Base-by-base conservation (phyloP, 2,329 filamentous ascomycete species). In the Aureobasidium leucospermi region DNA sequence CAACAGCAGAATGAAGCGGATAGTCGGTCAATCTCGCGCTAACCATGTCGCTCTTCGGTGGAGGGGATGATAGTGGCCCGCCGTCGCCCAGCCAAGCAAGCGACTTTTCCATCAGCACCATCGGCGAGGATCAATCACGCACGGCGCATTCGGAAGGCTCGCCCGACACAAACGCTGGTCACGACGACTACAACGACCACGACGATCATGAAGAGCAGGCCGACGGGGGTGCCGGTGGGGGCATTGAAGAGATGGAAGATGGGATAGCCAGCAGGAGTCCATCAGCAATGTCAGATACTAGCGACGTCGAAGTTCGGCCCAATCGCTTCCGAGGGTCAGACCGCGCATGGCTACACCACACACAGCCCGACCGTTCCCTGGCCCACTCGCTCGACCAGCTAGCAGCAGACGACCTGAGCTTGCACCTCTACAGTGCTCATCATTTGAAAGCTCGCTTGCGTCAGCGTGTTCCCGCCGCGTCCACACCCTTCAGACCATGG, bases 391-490 rank as follows among this genome's bases (percentile, higher is more conserved):
- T 96, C 59, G 81, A 86, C 60, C 79, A 83, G 47, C 70, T 85
- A 15, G 78, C 83, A 38, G 82, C 86, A 41, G 77, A 81, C 57
- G 86, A 96, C 68, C 75, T 96, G 10, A 79, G 83, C 0, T 74
- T 86, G 46, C 92, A 96, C 74, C 76, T 96, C 5, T 96, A 89
- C 74, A 90, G 94, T 71, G 80, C 87, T 0, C 87, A 87, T 73
- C 81, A 81, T 38, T 75, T 95, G 58, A 90, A 87, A 70, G 74
- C 75, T 38, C 75, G 79, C n/a, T 51, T 66, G 8, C 65, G 64
- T 28, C 61, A 65, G 29, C 52, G 41, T 10, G 16, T 65, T 13
- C 13, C 28, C n/a, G 39, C 51, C 1, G 32, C 51, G 5, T 29
- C 3, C 23, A 23, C 23, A 23, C 3, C 51, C 9, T n/a, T 62